phyloP scores from a whole-genome alignment of 2,329 filamentous ascomycete genomes.

The Trichophyton rubrum region DNA sequence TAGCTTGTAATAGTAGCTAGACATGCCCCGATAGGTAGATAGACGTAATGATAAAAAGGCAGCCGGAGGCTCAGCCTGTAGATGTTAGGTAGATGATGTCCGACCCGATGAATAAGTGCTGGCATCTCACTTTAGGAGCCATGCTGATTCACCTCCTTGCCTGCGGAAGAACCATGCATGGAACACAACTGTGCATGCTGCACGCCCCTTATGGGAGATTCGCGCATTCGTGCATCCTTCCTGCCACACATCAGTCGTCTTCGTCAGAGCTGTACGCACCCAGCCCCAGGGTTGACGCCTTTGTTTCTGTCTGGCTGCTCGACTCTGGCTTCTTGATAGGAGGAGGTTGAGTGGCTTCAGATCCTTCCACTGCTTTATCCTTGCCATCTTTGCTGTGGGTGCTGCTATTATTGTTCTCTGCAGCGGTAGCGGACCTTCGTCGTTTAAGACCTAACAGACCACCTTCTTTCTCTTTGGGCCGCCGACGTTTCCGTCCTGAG shows the following conservation, averaged over 20 bases:
- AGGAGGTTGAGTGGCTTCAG: not conserved
- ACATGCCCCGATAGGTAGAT: not conserved
- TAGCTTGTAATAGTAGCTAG: not conserved
- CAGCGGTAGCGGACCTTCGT: slow-evolving; percentile 27
- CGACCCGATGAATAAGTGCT: not conserved
- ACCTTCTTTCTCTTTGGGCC: slow-evolving; percentile 33
- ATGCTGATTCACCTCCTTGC: not conserved
- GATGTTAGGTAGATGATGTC: not conserved
- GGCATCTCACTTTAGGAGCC: not conserved
- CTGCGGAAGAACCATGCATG: not conserved
- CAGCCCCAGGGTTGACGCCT: slow-evolving; percentile 22
- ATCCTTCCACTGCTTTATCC: not conserved
- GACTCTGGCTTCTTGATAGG: slow-evolving; percentile 1
- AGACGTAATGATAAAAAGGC: not conserved
- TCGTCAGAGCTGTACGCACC: slow-evolving; percentile 31
- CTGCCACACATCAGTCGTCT: slow-evolving; percentile 15
- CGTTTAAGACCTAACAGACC: slow-evolving; percentile 29
- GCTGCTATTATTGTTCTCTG: not conserved
- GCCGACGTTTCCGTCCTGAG: slow-evolving; percentile 41
- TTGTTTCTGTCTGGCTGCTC: slow-evolving; percentile 8
- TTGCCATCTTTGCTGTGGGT: not conserved
- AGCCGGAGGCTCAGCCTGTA: not conserved
- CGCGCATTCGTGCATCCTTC: not conserved
- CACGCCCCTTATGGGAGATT: not conserved
- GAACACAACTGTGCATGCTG: not conserved